These are phyloP conservation scores for Pichia sporocuriosa DNA, from an alignment of 805 yeast species.

Conservation along the genomic window DNA sequence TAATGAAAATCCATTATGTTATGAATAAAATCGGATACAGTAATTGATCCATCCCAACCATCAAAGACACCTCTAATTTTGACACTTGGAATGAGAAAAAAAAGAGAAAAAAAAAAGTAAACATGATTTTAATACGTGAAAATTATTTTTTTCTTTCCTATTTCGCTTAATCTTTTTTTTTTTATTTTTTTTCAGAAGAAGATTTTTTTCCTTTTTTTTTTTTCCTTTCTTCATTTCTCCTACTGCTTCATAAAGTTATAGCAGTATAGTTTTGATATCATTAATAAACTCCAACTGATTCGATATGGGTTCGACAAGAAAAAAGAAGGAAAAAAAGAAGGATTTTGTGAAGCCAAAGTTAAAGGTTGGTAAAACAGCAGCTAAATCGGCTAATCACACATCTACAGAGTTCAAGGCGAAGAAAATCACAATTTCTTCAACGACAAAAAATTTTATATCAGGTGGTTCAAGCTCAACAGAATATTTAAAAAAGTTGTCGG, in stretches of 20 bases:
- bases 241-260: too few relatives aligned
- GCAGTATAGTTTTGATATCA: too few relatives aligned
- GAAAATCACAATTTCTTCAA: constrained; percentile 31
- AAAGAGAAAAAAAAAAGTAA: background rate
- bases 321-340: constrained; percentile 57
- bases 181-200: background rate
- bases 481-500: constrained; percentile 50
- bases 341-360: constrained; percentile 76
- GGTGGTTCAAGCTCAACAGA: constrained; percentile 2
- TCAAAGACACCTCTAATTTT: too few relatives aligned
- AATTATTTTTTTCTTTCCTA: background rate
- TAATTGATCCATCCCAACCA: too few relatives aligned
- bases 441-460: constrained; percentile 21
- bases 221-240: background rate
- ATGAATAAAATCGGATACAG: too few relatives aligned
- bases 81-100: too few relatives aligned
- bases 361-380: constrained; percentile 78
- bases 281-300: too few relatives aligned
- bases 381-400: constrained; percentile 68
- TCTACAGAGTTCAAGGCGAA: constrained; percentile 80
- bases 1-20: too few relatives aligned
- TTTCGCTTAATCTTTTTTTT: background rate
- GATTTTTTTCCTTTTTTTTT: too few relatives aligned
- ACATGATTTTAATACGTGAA: background rate
- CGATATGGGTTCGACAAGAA: constrained; percentile 52